phyloP scores from a whole-genome alignment of 352 stramenopile genomes.

The Thalassiosira ordinaria region DNA sequence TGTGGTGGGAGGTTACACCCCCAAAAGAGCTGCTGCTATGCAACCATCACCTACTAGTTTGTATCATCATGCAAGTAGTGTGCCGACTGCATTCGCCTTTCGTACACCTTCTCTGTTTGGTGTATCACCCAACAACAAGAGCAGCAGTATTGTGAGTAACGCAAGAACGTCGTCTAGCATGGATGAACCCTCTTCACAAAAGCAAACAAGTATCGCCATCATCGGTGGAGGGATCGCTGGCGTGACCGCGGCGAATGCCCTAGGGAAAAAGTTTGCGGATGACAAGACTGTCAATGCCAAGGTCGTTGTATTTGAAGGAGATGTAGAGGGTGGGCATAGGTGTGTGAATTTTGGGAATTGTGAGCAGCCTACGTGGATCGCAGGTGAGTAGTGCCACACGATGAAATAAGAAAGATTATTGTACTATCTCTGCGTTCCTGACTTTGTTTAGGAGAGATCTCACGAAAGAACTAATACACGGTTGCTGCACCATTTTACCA shows the following conservation, averaged over 20 bases:
- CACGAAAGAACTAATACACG: neutral
- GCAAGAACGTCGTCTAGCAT: neutral
- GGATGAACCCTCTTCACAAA: neutral
- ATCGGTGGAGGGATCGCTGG: conserved; percentile 61
- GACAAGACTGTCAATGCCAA: conserved; percentile 2
- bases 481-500: neutral
- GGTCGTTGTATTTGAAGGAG: conserved; percentile 56
- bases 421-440: neutral
- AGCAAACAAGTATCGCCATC: conserved; percentile 46
- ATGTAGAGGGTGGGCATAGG: conserved; percentile 25
- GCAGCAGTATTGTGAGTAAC: neutral
- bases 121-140: neutral
- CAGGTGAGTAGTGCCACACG: conserved; percentile 18
- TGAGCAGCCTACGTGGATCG: conserved; percentile 45
- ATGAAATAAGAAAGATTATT: neutral
- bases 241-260: conserved; percentile 49
- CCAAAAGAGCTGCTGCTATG: neutral
- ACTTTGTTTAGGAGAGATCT: no score
- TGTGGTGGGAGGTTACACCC: neutral
- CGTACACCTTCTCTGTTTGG: neutral
- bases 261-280: conserved; percentile 32
- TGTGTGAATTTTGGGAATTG: conserved; percentile 16
- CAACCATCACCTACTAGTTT: neutral
- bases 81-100: neutral
- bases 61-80: no score